Evolutionary conservation across 768 basidiomycete species (phyloP), one percentile per base, ranked within the genome.

Genomic region (Amanita pseudoporphyria): DNA sequence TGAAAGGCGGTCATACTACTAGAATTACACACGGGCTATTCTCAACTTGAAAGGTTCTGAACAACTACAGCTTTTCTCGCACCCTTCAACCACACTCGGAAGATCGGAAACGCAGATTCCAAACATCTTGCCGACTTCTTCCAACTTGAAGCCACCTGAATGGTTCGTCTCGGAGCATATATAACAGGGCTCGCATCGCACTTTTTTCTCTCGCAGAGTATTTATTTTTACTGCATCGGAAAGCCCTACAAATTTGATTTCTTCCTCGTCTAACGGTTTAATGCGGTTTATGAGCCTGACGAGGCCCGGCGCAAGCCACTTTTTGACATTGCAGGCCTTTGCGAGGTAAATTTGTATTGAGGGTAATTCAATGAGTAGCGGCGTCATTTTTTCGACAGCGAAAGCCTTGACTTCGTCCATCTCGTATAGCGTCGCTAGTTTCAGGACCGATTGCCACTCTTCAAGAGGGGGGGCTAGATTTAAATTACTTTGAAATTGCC

Each of bases 391-490:
- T 7, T 21, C 12, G 14, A 52, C 30, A 3, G 22, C 36, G 3
- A 45, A 42, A 12, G 18, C 26, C n/a, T 39, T 38, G 19, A 32
- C 9, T 28, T 40, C 35, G 4, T 7, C 19, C 42, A 52, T 45
- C 18, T 44, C 43, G 19, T 46, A 52, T 13, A 21, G 13, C 6
- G 9, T 18, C 12, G 50, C 42, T 3, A 52, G 14, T 39, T 45
- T 31, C 16, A 45, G 28, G 2, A 44, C 41, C 18, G 31, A 36
- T 16, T 18, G 12, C 43, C 42, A 52, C 32, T 52, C 54, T n/a
- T 50, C 28, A 28, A 48, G 28, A 4, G 35, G 22, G 21, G 28
- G 37, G 6, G 7, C 6, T 18, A 16, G 16, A 18, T 21, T 6
- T 6, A 18, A 10, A n/a, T 46, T 14, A 2, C 14, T 12, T 19